phyloP scores from a whole-genome alignment of 2,329 filamentous ascomycete genomes.

The Cladosporium sp. region DNA sequence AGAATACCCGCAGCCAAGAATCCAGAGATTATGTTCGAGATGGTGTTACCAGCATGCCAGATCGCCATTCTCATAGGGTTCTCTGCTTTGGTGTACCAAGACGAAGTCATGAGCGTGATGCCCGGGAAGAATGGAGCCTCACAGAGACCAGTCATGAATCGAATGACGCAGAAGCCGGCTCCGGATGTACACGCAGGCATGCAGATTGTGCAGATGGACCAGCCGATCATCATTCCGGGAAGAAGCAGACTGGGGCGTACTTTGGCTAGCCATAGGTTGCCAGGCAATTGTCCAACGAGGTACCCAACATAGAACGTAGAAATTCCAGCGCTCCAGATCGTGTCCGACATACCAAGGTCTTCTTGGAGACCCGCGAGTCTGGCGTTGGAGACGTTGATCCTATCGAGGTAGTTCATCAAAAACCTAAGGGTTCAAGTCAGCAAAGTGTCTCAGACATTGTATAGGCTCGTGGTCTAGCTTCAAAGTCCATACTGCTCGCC shows the following conservation, averaged over 20 bases:
- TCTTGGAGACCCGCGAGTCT: constrained; percentile 42
- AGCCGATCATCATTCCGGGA: constrained; percentile 45
- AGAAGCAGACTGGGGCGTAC: constrained; percentile 39
- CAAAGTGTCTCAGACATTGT: no score
- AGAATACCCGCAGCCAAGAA: constrained; percentile 49
- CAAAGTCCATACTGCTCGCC: no score
- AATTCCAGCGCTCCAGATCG: constrained; percentile 43
- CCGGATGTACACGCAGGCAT: constrained; percentile 45
- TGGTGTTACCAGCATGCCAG: constrained; percentile 49
- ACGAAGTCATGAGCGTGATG: constrained; percentile 41
- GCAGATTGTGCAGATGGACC: constrained; percentile 46
- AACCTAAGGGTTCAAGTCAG: no score
- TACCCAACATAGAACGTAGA: constrained; percentile 48
- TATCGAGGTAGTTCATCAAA: constrained; percentile 41
- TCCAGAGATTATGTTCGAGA: constrained; percentile 49
- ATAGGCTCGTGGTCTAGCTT: no score
- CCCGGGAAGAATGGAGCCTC: constrained; percentile 44
- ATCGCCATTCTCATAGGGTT: constrained; percentile 47
- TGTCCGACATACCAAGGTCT: constrained; percentile 38
- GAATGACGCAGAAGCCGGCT: constrained; percentile 39
- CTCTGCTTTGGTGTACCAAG: constrained; percentile 51
- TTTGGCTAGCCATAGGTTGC: constrained; percentile 49
- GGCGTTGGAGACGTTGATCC: constrained; percentile 35
- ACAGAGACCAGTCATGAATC: constrained; percentile 42
- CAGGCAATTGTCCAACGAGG: constrained; percentile 44